Base-by-base conservation (phyloP, 2,329 filamentous ascomycete genomes). In the Ceratocystis destructans region DNA sequence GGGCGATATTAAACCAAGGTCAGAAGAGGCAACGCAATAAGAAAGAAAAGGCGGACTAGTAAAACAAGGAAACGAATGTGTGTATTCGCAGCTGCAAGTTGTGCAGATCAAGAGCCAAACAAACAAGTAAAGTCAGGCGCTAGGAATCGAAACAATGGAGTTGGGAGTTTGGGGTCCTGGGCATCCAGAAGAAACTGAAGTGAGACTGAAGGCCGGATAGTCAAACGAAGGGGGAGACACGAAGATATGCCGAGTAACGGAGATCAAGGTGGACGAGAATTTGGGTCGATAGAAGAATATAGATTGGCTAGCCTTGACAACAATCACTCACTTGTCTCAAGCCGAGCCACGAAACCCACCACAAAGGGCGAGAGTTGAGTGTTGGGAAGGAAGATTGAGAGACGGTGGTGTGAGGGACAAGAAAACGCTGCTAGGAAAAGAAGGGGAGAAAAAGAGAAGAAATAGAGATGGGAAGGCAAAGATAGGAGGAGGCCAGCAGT, bases 121-220 rank as follows among this genome's bases (percentile, higher is more conserved):
- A 25, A 8, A 25, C 53, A 59, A 59, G 53, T 37, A 37, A 41
- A 12, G 28, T 17, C n/a, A 10, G n/a, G 28, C 53, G 1, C 25
- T n/a, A 44, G 45, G 31, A 44, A 61, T 57, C 65, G 65, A 66
- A 66, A 66, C 59, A 55, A 66, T 57, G 64, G 28, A 66, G 41
- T 45, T 33, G 25, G 12, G 53, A 59, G 53, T 50, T 46, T 5
- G 22, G 64, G 25, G 53, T 50, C 10, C 61, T 41, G 37, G 37
- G 10, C 1, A 41, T 41, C 37, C 37, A 53, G 41, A 41, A 62
- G 57, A 66, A 61, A 50, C 64, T 37, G 53, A 63, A 63, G 22
- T 63, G 61, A 63, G 44, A 63, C 61, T 25, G 61, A 20, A 12
- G 41, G 7, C 61, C 48, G 25, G 41, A 48, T 59, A 61, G 44